Percentiles rank a stretch among this genome's conserved stretches.
These are phyloP conservation scores for Saccharum hybrid DNA, from an alignment of 202 grass and related monocot species.

Conservation along the genomic window DNA sequence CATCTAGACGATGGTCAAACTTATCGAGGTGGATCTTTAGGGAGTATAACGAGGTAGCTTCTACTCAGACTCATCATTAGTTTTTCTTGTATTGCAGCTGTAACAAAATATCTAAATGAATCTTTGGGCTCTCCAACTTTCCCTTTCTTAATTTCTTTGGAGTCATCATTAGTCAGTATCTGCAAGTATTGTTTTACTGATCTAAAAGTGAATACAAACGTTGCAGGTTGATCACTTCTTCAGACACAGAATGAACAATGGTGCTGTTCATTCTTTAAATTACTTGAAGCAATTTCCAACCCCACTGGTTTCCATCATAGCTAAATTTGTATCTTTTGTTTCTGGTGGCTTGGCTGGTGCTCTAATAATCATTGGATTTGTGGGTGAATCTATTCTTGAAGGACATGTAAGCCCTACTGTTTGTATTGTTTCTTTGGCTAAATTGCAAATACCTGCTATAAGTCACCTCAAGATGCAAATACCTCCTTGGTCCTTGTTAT, in stretches of 20 bases:
- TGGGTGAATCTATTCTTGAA: slow-evolving; percentile 94
- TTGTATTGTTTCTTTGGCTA: neutral
- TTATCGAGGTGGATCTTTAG: slow-evolving; percentile 96
- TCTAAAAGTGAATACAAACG: slow-evolving; percentile 35
- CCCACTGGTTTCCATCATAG: slow-evolving; percentile 86
- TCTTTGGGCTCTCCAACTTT: neutral
- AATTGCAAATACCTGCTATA: neutral
- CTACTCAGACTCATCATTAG: slow-evolving; percentile 11
- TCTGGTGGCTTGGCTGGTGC: slow-evolving; percentile 95
- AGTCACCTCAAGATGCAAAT: neutral
- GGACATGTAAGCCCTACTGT: slow-evolving; percentile 74
- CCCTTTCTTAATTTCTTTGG: neutral
- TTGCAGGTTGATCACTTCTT: slow-evolving; percentile 97
- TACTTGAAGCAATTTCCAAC: slow-evolving; percentile 98
- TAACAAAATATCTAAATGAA: slow-evolving; percentile 10
- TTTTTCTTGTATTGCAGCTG: neutral
- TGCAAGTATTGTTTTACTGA: slow-evolving; percentile 8
- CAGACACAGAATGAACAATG: slow-evolving; percentile 94
- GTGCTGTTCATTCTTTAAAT: slow-evolving; percentile 82
- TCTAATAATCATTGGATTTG: slow-evolving; percentile 87
- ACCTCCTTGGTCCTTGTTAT: neutral
- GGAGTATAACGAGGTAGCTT: slow-evolving; percentile 94
- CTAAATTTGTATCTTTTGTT: slow-evolving; percentile 98
- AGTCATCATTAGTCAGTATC: slow-evolving; percentile 49
- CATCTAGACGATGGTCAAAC: slow-evolving; percentile 97